phyloP scores from a whole-genome alignment of 306 rosid genomes.

The Cicer cuneatum region DNA sequence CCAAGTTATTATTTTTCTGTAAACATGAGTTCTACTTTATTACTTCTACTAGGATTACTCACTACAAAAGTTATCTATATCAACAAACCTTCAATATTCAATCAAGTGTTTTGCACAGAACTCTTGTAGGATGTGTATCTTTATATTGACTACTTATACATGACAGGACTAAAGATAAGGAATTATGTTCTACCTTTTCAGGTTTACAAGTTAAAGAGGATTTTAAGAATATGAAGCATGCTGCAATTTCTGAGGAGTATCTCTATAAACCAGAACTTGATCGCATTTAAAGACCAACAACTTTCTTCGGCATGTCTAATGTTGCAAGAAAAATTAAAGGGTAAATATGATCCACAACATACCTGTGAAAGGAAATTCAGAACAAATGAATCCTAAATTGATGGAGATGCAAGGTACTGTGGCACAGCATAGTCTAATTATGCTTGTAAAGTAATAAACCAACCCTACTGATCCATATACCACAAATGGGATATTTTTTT shows the following conservation, averaged over 20 bases:
- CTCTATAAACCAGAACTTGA: conserved; percentile 22
- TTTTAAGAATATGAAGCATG: conserved; percentile 67
- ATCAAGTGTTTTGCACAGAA: not conserved
- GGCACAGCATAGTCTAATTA: conserved; percentile 16
- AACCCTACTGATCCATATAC: conserved; percentile 12
- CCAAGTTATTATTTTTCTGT: not conserved
- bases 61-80: conserved; percentile 2
- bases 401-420: conserved; percentile 24
- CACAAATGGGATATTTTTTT: conserved; percentile 10
- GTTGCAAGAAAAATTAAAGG: conserved; percentile 6
- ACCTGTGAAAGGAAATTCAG: conserved; percentile 2
- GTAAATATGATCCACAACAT: conserved; percentile 10
- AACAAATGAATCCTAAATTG: conserved; percentile 27
- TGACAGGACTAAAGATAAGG: conserved; percentile 18
- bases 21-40: not conserved
- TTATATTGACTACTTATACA: conserved; percentile 7
- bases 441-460: conserved; percentile 2
- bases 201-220: conserved; percentile 85
- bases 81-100: not conserved
- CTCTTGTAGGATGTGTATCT: conserved; percentile 3
- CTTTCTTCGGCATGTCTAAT: conserved; percentile 3
- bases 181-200: conserved; percentile 43
- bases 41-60: not conserved
- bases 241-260: conserved; percentile 26
- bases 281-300: not conserved